Evolutionary conservation across 2,329 filamentous ascomycete genomes (phyloP).

Genomic region (Neofusicoccum umdonicola): DNA sequence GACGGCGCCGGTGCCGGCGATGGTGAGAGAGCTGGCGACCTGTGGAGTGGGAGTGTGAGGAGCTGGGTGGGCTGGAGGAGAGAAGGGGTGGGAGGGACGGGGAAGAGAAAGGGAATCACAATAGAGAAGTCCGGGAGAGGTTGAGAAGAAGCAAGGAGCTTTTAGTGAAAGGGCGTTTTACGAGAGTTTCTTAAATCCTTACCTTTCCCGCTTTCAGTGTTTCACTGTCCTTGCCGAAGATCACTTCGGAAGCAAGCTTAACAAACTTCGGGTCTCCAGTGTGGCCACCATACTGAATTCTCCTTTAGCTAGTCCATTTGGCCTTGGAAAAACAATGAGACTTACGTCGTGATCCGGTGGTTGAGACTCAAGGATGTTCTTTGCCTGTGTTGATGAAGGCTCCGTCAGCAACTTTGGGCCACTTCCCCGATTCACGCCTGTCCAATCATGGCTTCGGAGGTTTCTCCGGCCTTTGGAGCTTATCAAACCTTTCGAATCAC

Average conservation of each 20-base stretch:
- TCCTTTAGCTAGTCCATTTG: neutral
- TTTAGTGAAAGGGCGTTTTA: too few species aligned
- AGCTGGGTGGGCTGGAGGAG: neutral
- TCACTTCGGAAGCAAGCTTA: conserved; percentile 27
- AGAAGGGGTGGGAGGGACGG: neutral
- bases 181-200: neutral
- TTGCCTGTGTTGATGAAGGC: neutral
- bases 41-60: conserved; percentile 7
- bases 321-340: neutral
- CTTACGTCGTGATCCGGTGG: neutral
- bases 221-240: conserved; percentile 30
- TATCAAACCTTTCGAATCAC: conserved; percentile 25
- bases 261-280: conserved; percentile 34
- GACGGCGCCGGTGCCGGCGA: conserved; percentile 40
- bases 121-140: neutral
- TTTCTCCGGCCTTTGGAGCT: too few species aligned
- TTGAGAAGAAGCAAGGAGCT: too few species aligned
- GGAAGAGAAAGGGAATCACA: neutral
- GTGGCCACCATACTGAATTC: conserved; percentile 34
- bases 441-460: too few species aligned
- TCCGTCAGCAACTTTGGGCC: neutral
- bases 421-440: too few species aligned
- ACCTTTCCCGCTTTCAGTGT: neutral
- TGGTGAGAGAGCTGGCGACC: conserved; percentile 38
- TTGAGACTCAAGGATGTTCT: neutral